Evolutionary conservation across 192 early-diverging fungal genomes (phyloP), one percentile per base, ranked within the genome.

Genomic region (Neocallimastix lanati): DNA sequence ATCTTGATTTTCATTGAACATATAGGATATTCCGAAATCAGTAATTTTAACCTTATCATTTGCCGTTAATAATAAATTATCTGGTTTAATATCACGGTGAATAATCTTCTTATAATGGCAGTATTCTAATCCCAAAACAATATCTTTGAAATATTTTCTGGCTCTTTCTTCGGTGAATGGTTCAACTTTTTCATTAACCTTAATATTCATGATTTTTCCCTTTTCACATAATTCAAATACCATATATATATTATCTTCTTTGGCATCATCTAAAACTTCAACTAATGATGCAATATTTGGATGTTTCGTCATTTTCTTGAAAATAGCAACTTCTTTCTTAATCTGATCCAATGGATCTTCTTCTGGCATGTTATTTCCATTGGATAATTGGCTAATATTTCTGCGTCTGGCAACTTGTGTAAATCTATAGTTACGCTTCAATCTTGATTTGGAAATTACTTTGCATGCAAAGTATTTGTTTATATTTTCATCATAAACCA

Each of bases 201-300:
- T 78, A 37, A 90, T 79, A 27, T 82, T 80, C 90, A 91, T 91
- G 28, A 91, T 80, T 18, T 86, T 85, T 14, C 90, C 88, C 33
- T 81, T 84, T 58, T 90, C 88, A 78, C 90, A 91, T 33, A 91
- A 83, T 80, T 91, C 89, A 82, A 91, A 91, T 76, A 91, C 90
- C 85, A 91, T 85, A 79, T 91, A 91, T 25, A 91, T 80, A 78
- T 89, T 90, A 78, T 91, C 90, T 33, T 91, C 89, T 21, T 81
- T 82, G 25, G 82, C 84, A 77, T 91, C 90, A 76, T 91, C 86
- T 36, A 91, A 28, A 29, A 91, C 90, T 80, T 91, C 90, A 12
- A 87, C 84, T 77, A 91, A 81, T n/a, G 76, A 81, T 79, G 86
- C 87, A 81, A 91, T 89, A 40, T 91, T 91, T 11, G 87, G 88